Percentiles rank a stretch among this genome's conserved stretches.
These are phyloP conservation scores for Podosphaera aphanis DNA, from an alignment of 2,329 filamentous ascomycete species.

Conservation along the genomic window DNA sequence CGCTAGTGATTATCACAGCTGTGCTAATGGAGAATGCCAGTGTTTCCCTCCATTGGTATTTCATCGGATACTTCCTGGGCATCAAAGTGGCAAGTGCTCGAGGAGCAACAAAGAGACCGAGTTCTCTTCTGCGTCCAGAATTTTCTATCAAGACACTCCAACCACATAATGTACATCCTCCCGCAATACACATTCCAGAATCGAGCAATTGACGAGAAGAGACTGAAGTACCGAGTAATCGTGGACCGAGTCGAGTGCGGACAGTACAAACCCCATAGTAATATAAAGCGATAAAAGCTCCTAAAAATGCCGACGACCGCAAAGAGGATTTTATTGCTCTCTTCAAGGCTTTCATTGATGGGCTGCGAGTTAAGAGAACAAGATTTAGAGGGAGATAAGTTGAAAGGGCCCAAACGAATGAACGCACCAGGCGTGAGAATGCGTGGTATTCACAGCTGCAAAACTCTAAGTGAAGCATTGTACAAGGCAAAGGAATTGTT, in stretches of 20 bases:
- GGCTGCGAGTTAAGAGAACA: constrained; percentile 31
- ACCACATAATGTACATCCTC: constrained; percentile 53
- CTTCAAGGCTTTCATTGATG: constrained; percentile 20
- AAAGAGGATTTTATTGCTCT: constrained; percentile 33
- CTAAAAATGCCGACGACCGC: constrained; percentile 56
- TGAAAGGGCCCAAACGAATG: constrained; percentile 50
- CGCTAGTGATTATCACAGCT: constrained; percentile 45
- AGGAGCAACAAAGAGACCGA: constrained; percentile 61
- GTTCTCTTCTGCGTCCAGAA: constrained; percentile 40
- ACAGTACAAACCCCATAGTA: constrained; percentile 69
- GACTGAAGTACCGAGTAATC: constrained; percentile 31
- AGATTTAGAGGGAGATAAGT: constrained; percentile 59
- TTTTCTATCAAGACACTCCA: constrained; percentile 61
- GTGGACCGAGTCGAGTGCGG: constrained; percentile 50
- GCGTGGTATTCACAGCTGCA: constrained; percentile 55
- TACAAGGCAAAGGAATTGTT: constrained; percentile 54
- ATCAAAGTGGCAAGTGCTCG: constrained; percentile 52
- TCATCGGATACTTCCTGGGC: constrained; percentile 39
- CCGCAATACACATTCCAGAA: constrained; percentile 41
- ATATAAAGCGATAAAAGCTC: constrained; percentile 53
- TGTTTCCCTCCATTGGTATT: constrained; percentile 44
- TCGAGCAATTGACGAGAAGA: constrained; percentile 28
- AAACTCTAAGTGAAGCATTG: constrained; percentile 61
- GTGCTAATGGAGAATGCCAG: constrained; percentile 41
- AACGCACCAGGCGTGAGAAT: constrained; percentile 38